Evolutionary conservation across 176 grass and related monocot species (phyloP), one percentile per base, ranked within the genome.

Genomic region (Oryza glumipatula): DNA sequence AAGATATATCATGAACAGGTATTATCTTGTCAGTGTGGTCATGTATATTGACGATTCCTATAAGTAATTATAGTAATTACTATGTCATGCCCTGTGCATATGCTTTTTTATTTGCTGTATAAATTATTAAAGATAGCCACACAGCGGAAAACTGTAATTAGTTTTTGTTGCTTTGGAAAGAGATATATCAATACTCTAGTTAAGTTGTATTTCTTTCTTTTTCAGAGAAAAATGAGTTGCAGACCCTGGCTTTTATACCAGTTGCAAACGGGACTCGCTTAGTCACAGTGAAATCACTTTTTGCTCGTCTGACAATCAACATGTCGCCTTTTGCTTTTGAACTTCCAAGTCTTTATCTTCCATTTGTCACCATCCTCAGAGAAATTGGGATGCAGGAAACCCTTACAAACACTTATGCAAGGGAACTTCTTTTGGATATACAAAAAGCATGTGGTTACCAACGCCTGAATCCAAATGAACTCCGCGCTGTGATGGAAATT

Each of bases 301-400:
- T 98, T 80, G 96, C 83, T 67, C 96, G 87, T 67, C 83, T 98
- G 78, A 84, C 89, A 47, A 90, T 95, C 79, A 95, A 94, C 87
- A 93, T 98, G 91, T 95, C 93, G 60, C 96, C 93, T 75, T 98
- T 98, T 88, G 93, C 91, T 86, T 98, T 98, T 80, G 96, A 98
- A 79, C 93, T 98, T 48, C 91, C 93, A 72, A 90, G 83, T 84
- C 70, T 70, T 36, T 95, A 95, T 86, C 93, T 98, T 67, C 89
- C 93, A 73, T 98, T 85, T 75, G 89, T 95, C 32, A 76, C 88
- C 67, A 90, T 98, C 86, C 89, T 98, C 80, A 94, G 91, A 87
- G 96, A 98, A 84, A 77, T 95, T 23, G 96, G 91, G 44, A 95
- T 94, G 91, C 93, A 98, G 49, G 91, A 98, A 78, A 93, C 56